These are phyloP conservation scores for Monosporozyma servazzii DNA, from an alignment of 805 yeast genomes.

Conservation along the genomic window DNA sequence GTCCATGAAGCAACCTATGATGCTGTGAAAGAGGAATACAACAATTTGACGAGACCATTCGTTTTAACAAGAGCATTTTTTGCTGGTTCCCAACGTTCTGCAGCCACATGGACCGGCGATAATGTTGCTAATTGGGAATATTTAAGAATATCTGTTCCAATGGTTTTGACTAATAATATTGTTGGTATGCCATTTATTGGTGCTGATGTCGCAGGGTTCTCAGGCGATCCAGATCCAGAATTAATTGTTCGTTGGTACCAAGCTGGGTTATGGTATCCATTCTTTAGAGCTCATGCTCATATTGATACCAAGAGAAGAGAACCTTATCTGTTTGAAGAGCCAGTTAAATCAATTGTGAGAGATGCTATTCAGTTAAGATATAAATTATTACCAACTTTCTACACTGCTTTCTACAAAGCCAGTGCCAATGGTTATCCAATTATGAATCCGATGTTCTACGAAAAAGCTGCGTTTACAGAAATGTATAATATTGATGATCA, in stretches of 20 bases:
- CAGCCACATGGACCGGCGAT: constrained; percentile 98
- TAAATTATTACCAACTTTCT: constrained; percentile 63
- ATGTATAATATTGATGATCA: constrained; percentile 66
- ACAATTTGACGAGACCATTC: constrained; percentile 60
- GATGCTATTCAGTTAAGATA: constrained; percentile 71
- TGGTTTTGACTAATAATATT: constrained; percentile 72
- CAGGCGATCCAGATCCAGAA: constrained; percentile 79
- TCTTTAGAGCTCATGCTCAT: constrained; percentile 94
- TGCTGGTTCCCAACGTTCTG: constrained; percentile 84
- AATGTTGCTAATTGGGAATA: constrained; percentile 91
- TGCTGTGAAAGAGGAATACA: constrained; percentile 47
- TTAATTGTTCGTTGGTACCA: constrained; percentile 90
- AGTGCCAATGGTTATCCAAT: constrained; percentile 59
- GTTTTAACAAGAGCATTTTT: constrained; percentile 77
- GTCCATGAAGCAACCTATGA: constrained; percentile 73
- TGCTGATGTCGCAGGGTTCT: constrained; percentile 96
- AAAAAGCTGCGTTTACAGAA: constrained; percentile 33
- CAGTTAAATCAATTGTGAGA: constrained; percentile 54
- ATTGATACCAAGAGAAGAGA: constrained; percentile 88
- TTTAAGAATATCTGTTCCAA: constrained; percentile 70
- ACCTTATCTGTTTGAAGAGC: constrained; percentile 80
- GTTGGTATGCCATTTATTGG: constrained; percentile 91
- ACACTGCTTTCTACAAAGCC: constrained; percentile 67
- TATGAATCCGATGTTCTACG: constrained; percentile 58
- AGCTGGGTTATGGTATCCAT: constrained; percentile 92